Evolutionary conservation across 768 basidiomycete species (phyloP), one percentile per base, ranked within the genome.

Genomic region (Rhodotorula kratochvilovae): DNA sequence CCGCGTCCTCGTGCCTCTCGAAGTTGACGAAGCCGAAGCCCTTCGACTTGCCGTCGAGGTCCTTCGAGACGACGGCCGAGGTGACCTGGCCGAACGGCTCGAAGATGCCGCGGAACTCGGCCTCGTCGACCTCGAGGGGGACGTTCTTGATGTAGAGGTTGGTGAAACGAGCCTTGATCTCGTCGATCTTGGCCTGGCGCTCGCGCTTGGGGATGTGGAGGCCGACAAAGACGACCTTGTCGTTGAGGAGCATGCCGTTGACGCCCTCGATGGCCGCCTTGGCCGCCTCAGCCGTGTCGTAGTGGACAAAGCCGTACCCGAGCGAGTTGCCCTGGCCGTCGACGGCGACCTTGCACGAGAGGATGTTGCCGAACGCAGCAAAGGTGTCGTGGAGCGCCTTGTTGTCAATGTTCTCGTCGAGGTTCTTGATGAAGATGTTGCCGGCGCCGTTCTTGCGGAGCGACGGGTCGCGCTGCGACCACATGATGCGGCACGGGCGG

Each of bases 401-500:
- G 75, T 77, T 78, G 74, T 78, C 76, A 33, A 77, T 76, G 71
- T 71, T 73, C 86, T 99, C 97, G 83, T 99, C 96, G 76, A 99
- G 83, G 83, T 99, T 99, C 85, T 99, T 99, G 84, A 99, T 98
- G 85, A 99, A 99, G 80, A 99, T 92, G 82, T 99, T 99, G 82
- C 96, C 96, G 84, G 97, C 93, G 75, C 93, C 93, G 74, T 93
- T 97, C 88, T 98, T 98, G 82, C 96, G 91, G 80, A 99, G 88
- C 77, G 93, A 92, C 70, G 96, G 96, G 84, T 98, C 96, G 81
- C 96, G 91, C 86, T 98, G 96, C 79, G 94, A 97, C 95, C 96
- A 98, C 96, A 99, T 99, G 86, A 99, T 99, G 79, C 96, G 92
- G 85, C 96, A 99, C 74, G 96, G 89, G 79, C 92, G 90, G 82